Evolutionary conservation across 1,284 basidiomycete species (phyloP), one percentile per base, ranked within the genome.

Genomic region (Ganoderma leucocontextum): DNA sequence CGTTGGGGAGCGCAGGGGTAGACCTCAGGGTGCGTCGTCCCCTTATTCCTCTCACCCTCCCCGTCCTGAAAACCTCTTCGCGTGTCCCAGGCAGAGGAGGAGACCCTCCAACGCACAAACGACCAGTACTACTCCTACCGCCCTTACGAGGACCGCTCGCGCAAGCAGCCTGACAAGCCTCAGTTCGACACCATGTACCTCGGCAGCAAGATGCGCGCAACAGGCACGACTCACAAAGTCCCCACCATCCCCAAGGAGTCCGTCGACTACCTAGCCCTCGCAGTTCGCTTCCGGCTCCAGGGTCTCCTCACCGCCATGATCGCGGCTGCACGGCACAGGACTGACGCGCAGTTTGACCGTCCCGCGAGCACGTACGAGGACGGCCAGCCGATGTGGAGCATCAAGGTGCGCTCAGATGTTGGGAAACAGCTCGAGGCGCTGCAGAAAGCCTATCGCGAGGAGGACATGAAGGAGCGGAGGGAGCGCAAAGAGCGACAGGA

Each of bases 1-100:
- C 92, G 1, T 80, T 95, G 4, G 93, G 92, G 6, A 93, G 91
- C 75, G 92, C 93, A 15, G 93, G 93, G 17, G 91, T 95, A 8
- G 93, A 95, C 81, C 81, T 95, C 44, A 82, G 91, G 76, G 93
- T 93, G 74, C 71, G 84, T 80, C 29, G 7, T 17, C 12, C 36
- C 44, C 17, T 44, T 44, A 19, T 36, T 15, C 29, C 13, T 53
- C 10, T 39, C 36, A 29, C 36, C 6, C n/a, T 15, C 36, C 57
- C 60, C 9, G 6, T 33, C 19, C 29, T 49, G 36, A 61, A 1
- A 17, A 19, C 25, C 22, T 36, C 29, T 15, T 41, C 25, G 6
- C n/a, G 4, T 13, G 8, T 33, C 22, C 15, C 68, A 94, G 92
- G 93, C 93, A 0, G 93, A 95, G 78, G 92, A 94, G 80, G 93